Base-by-base conservation (phyloP, 192 early-diverging fungal genomes). In the Backusella luteola region DNA sequence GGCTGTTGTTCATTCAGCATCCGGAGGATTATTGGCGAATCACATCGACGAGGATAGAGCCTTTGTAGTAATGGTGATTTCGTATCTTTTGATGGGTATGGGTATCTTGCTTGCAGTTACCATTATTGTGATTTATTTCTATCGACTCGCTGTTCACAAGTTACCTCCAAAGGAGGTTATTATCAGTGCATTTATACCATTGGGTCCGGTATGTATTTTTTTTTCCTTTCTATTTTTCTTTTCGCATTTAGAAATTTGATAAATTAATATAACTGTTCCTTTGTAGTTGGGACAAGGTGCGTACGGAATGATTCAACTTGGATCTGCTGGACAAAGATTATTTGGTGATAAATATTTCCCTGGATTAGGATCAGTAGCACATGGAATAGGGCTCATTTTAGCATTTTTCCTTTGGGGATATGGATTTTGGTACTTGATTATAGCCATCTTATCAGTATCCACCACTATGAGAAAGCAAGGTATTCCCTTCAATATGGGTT, bases 401-500 rank as follows among this genome's bases (percentile, higher is more conserved):
- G 41, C 70, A 15, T 14, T 71, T n/a, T 46, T 71, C 15, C 26
- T 71, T 15, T 71, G 70, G 70, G 70, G 70, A 19, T 71, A 71
- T 34, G 70, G 70, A 1, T 36, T 46, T 19, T 71, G 70, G 70
- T 71, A 71, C 32, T 15, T 71, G 9, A 32, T 46, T 5, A 79
- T 84, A 6, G 87, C 81, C 12, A 69, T 83, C 9, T 80, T 82
- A 69, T 79, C 85, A 0, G 77, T 88, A 8, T 14, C 76, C 4
- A 34, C 8, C 19, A 73, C 63, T 0, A 75, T 11, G 9, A 39
- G 73, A 66, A 81, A 80, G 1, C 76, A 78, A 26, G 46, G 34
- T 1, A 71, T 89, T 11, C 81, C 84, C 1, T 89, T 89, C 56
- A 86, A 87, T 73, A 80, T 88, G 52, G 87, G 88, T 6, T 89